Evolutionary conservation across 148 eudicot species (phyloP).

Genomic region (Amaranthus hypochondriacus): DNA sequence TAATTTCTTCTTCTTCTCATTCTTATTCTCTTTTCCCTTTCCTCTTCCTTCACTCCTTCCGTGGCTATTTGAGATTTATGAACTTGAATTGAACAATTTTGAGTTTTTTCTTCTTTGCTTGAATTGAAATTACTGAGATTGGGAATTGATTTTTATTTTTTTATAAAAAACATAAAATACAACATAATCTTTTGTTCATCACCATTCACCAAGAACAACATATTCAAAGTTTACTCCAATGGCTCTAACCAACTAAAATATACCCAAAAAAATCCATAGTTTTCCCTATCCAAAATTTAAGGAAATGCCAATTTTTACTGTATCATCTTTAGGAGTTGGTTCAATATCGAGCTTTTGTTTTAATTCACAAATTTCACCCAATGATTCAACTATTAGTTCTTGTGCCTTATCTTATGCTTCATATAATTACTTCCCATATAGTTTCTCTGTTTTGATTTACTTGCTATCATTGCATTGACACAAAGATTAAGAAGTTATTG

Average conservation of each 20-base stretch:
- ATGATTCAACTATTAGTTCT: constrained; percentile 19
- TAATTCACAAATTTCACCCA: constrained; percentile 30
- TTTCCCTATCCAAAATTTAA: not conserved
- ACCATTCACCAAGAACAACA: constrained; percentile 7
- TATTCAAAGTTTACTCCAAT: constrained; percentile 11
- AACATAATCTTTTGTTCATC: not conserved
- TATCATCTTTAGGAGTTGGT: constrained; percentile 42
- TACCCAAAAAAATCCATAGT: not conserved
- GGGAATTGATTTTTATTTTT: too few relatives aligned
- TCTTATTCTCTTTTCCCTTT: too few relatives aligned
- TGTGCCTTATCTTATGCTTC: constrained; percentile 22
- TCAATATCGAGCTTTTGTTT: constrained; percentile 35
- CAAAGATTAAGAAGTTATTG: too few relatives aligned
- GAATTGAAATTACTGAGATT: too few relatives aligned
- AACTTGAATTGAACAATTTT: too few relatives aligned
- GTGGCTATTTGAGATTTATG: too few relatives aligned
- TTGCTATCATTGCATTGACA: too few relatives aligned
- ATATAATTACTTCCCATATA: constrained; percentile 20
- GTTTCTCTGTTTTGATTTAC: too few relatives aligned
- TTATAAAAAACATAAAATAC: too few relatives aligned
- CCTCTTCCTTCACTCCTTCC: too few relatives aligned
- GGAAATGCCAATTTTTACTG: constrained; percentile 38
- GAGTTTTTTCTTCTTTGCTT: too few relatives aligned
- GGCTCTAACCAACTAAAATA: constrained; percentile 15
- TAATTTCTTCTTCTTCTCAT: too few relatives aligned